Percentiles rank a stretch among this genome's conserved stretches.
phyloP scores from a whole-genome alignment of 208 protist species.

The Wallacemonas collosoma region DNA sequence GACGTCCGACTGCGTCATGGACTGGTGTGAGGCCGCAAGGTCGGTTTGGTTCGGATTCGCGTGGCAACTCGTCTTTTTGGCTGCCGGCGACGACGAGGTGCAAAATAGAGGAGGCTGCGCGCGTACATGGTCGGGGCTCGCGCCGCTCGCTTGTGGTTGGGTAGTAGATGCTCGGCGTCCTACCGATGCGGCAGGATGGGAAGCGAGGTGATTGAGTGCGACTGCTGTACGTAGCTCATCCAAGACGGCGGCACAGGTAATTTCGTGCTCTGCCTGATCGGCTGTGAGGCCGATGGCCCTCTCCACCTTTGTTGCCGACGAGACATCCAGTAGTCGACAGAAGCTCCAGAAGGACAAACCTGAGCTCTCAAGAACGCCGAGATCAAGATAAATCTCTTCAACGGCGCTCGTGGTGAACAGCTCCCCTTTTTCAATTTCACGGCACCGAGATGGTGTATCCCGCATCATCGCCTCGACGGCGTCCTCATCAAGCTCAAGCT shows the following conservation, averaged over 20 bases:
- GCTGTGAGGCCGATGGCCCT: constrained; percentile 37
- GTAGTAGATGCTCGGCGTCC: no score
- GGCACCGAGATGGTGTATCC: neutral
- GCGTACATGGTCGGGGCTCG: no score
- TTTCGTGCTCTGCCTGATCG: constrained; percentile 37
- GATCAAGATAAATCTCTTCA: constrained; percentile 62
- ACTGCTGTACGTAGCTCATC: constrained; percentile 32
- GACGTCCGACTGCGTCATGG: neutral
- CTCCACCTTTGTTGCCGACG: constrained; percentile 44
- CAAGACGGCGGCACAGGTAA: constrained; percentile 45
- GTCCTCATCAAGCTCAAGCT: constrained; percentile 18
- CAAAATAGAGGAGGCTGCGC: no score
- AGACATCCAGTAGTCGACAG: constrained; percentile 49
- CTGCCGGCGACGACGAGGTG: no score
- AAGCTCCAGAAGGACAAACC: constrained; percentile 67
- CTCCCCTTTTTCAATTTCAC: constrained; percentile 3
- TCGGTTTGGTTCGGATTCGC: no score
- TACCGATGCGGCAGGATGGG: neutral
- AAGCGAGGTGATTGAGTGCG: constrained; percentile 14
- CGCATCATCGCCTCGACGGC: constrained; percentile 32
- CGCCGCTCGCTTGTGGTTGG: no score
- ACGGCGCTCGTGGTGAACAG: constrained; percentile 44
- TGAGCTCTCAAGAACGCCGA: constrained; percentile 56
- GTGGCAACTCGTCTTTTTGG: no score
- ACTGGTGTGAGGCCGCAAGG: no score